Percentiles rank a stretch among this genome's conserved stretches.
phyloP scores from a whole-genome alignment of 2,329 filamentous ascomycete species.

The Blastomyces gilchristii region DNA sequence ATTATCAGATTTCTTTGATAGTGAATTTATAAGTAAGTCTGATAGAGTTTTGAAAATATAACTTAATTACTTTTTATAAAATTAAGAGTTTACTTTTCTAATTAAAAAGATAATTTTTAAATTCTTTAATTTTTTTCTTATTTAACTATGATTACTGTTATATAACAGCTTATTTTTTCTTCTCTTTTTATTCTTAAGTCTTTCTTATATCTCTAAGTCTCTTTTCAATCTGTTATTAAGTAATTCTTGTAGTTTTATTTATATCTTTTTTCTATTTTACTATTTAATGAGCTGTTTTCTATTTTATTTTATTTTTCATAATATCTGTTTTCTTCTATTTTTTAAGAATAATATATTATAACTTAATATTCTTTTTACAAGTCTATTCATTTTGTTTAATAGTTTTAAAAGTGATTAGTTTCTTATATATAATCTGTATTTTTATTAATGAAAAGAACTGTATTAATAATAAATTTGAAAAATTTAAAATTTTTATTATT shows the following conservation, averaged over 20 bases:
- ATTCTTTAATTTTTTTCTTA: too few relatives aligned
- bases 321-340: background rate
- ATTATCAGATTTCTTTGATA: too few relatives aligned
- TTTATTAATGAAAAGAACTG: background rate
- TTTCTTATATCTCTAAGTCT: background rate
- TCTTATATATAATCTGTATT: background rate
- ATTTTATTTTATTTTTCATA: background rate
- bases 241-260: background rate
- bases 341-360: conserved; percentile 3
- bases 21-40: too few relatives aligned
- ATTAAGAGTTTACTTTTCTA: too few relatives aligned
- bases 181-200: background rate
- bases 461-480: too few relatives aligned
- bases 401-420: background rate
- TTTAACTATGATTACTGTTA: too few relatives aligned
- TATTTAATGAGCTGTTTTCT: background rate
- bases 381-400: background rate
- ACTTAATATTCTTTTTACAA: conserved; percentile 1
- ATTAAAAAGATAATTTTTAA: too few relatives aligned
- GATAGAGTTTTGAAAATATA: too few relatives aligned
- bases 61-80: too few relatives aligned
- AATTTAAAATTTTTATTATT: too few relatives aligned
- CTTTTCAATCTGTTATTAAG: background rate
- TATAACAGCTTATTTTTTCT: too few relatives aligned
- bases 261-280: background rate